Conservation (phyloP, 2,329 filamentous ascomycete genomes). For the Ploettnerulaceae sp. region DNA sequence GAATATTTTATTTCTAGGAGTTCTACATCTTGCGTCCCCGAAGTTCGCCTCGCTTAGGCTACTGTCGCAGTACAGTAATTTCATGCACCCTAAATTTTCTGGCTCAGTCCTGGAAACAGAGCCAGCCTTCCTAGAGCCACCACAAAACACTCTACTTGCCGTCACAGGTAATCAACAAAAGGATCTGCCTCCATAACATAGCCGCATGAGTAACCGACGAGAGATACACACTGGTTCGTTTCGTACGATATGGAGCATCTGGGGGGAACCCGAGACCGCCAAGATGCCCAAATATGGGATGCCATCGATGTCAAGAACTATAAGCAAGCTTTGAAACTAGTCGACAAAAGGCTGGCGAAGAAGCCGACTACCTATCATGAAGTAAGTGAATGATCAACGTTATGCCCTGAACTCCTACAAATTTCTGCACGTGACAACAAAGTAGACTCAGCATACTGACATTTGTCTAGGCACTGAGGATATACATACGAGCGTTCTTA, state of each 20-base stretch:
- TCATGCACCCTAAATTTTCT: slow-evolving; percentile 1
- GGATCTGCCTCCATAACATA: not conserved
- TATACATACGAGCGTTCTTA: slow-evolving; percentile 30
- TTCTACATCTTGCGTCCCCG: too few species aligned
- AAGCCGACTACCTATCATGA: slow-evolving; percentile 31
- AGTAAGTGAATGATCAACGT: slow-evolving; percentile 21
- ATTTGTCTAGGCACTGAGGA: slow-evolving; percentile 31
- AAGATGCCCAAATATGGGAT: slow-evolving; percentile 33
- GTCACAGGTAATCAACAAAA: not conserved
- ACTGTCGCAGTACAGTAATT: not conserved
- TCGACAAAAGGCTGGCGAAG: slow-evolving; percentile 34
- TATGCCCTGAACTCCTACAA: not conserved
- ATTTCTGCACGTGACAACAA: slow-evolving; percentile 18
- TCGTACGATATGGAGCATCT: slow-evolving; percentile 26
- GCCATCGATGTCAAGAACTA: slow-evolving; percentile 34
- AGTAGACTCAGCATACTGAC: slow-evolving; percentile 14
- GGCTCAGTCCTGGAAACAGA: not conserved
- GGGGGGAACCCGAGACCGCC: slow-evolving; percentile 29
- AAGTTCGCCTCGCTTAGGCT: slow-evolving; percentile 7
- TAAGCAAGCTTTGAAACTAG: slow-evolving; percentile 34
- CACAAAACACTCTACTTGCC: not conserved
- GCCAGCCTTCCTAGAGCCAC: not conserved
- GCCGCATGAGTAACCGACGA: not conserved
- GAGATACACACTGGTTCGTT: not conserved
- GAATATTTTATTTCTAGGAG: too few species aligned